Percentiles rank a stretch among this genome's conserved stretches.
These are phyloP conservation scores for Fusarium sp. DNA, from an alignment of 2,329 filamentous ascomycete genomes.

Conservation along the genomic window DNA sequence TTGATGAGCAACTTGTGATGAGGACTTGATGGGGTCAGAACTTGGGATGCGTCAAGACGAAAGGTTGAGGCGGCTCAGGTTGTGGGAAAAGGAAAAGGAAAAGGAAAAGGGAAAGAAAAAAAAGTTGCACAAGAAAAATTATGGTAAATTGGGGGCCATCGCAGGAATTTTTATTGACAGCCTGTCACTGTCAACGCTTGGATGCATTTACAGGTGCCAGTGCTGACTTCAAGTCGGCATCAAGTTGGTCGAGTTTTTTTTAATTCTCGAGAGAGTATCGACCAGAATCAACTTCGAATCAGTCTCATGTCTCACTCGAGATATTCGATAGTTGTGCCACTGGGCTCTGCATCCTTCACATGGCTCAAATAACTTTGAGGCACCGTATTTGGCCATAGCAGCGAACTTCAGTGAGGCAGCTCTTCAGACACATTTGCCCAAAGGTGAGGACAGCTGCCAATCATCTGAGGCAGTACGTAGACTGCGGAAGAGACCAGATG, in stretches of 20 bases:
- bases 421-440: not conserved
- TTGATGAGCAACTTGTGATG: conserved; percentile 2
- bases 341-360: not conserved
- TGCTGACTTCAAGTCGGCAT: conserved; percentile 1
- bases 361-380: not conserved
- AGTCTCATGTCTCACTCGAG: not conserved
- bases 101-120: not conserved
- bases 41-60: not conserved
- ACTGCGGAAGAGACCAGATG: not conserved
- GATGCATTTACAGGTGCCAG: not conserved
- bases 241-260: not conserved
- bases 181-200: not conserved
- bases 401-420: not conserved
- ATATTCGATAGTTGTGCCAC: not conserved
- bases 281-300: not conserved
- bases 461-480: not conserved
- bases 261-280: not conserved
- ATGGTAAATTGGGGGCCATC: not conserved
- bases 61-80: not conserved
- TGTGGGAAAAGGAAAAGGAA: conserved; percentile 6
- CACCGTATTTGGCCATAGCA: not conserved
- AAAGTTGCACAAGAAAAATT: too few species aligned
- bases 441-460: not conserved
- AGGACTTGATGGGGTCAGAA: not conserved
- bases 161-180: not conserved